Base-by-base conservation (phyloP, 352 stramenopile species). In the Pythium aristosporum region DNA sequence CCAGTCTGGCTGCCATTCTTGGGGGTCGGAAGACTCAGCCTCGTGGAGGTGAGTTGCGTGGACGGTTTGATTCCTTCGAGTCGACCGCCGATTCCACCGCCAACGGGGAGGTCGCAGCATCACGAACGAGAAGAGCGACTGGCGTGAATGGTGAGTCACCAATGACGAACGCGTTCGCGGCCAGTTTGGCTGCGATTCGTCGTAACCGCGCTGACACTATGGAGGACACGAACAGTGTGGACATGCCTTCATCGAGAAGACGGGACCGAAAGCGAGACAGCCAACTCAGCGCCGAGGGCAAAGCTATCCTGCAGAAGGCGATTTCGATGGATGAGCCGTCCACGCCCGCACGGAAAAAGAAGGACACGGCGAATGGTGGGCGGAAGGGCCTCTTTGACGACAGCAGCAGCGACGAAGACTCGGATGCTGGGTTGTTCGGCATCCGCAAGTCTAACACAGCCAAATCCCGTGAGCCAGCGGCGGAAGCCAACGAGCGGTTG, bases 361-460 rank as follows among this genome's bases (percentile, higher is more conserved):
- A 55, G 15, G 15, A 61, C 15, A 68, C 66, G 54, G 46, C 48
- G 32, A 43, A 76, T 8, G 39, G 25, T 52, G 77, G 79, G 50
- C 77, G 84, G 2, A 89, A 77, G 49, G 84, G 84, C 6, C 64
- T 95, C 2, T 95, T 95, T 68, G 86, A 95, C 63, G 85, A 91
- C 37, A 95, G 84, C 53, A 86, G 73, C 70, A 86, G 76, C 9
- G 63, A 79, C 3, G 68, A 75, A 32, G 76, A 82, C 49, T 81
- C 70, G 1, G 76, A 87, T 28, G 66, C 54, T 25, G 82, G 75
- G 0, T 52, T 91, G 13, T 89, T 91, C 42, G 77, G 77, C 39
- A 55, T 74, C 3, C 49, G 47, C 23, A 77, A 79, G 36, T 30
- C 58, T 21, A 46, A 1, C 12, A 18, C 44, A 18, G n/a, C 25